Evolutionary conservation across 345 rosid species (phyloP).

Genomic region (Carallia brachiata): DNA sequence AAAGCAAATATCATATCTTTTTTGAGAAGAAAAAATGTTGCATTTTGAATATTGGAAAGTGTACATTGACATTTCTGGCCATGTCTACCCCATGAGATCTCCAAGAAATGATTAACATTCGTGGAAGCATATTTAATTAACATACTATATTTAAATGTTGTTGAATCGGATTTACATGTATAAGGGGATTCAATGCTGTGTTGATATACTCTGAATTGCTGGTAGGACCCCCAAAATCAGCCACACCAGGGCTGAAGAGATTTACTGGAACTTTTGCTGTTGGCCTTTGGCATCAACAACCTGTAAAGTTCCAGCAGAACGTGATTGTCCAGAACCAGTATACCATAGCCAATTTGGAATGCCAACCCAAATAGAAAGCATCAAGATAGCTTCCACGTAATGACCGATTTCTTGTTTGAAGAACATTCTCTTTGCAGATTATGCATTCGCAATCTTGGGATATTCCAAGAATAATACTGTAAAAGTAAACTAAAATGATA

Average conservation of each 20-base stretch:
- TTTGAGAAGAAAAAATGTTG: background rate
- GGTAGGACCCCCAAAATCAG: background rate
- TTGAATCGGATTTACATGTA: background rate
- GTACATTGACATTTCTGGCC: background rate
- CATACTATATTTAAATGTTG: background rate
- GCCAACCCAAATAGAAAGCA: background rate
- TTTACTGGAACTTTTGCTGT: background rate
- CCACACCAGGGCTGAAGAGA: background rate
- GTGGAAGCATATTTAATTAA: background rate
- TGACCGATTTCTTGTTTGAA: background rate
- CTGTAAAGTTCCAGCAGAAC: conserved; percentile 4
- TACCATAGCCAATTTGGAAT: background rate
- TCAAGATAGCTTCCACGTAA: background rate
- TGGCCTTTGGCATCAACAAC: conserved; percentile 1
- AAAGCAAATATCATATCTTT: background rate
- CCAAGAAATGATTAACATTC: background rate
- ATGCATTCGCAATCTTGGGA: background rate
- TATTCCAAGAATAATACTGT: too few relatives aligned
- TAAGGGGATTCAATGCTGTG: background rate
- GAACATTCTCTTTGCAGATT: background rate
- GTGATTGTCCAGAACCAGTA: background rate
- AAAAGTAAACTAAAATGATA: too few relatives aligned
- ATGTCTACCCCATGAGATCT: conserved; percentile 1
- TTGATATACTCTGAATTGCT: background rate
- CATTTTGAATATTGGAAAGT: too few relatives aligned